These are phyloP conservation scores for Verticillium longisporum DNA, from an alignment of 2,329 filamentous ascomycete species.

Conservation along the genomic window DNA sequence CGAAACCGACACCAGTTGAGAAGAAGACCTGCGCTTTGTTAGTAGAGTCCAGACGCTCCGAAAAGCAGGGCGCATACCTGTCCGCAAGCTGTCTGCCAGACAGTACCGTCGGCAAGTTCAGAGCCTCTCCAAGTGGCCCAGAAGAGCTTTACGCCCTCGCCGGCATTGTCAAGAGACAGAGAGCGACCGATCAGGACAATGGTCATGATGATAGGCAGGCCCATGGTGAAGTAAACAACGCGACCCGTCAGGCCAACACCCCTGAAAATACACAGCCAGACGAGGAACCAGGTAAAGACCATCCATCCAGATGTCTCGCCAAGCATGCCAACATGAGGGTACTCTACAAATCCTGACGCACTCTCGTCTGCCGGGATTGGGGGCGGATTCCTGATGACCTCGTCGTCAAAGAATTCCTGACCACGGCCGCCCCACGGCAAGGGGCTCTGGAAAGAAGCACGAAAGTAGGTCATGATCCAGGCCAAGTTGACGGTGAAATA, in stretches of 20 bases:
- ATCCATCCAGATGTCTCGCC: slow-evolving; percentile 51
- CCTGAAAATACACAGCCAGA: slow-evolving; percentile 54
- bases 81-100: slow-evolving; percentile 54
- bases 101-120: slow-evolving; percentile 39
- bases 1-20: slow-evolving; percentile 7
- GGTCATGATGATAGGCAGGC: slow-evolving; percentile 48
- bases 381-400: slow-evolving; percentile 41
- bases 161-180: slow-evolving; percentile 45
- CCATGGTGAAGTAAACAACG: slow-evolving; percentile 58
- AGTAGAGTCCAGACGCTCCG: not conserved
- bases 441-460: slow-evolving; percentile 46
- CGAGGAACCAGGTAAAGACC: slow-evolving; percentile 52
- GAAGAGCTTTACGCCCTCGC: slow-evolving; percentile 41
- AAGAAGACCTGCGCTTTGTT: slow-evolving; percentile 1
- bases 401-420: slow-evolving; percentile 43
- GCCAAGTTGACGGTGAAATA: slow-evolving; percentile 51
- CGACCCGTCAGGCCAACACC: slow-evolving; percentile 51
- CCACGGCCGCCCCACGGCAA: slow-evolving; percentile 45
- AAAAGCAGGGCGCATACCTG: slow-evolving; percentile 22
- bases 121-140: slow-evolving; percentile 39
- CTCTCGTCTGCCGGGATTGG: slow-evolving; percentile 31
- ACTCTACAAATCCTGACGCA: slow-evolving; percentile 35
- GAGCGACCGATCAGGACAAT: slow-evolving; percentile 49
- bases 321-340: slow-evolving; percentile 37
- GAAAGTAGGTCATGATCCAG: slow-evolving; percentile 55